A percentile compares a stretch with the other conserved stretches of the same genome.
These are phyloP conservation scores for Takakia lepidozioides DNA, from an alignment of 225 moss, liverwort and hornwort species.

Conservation along the genomic window DNA sequence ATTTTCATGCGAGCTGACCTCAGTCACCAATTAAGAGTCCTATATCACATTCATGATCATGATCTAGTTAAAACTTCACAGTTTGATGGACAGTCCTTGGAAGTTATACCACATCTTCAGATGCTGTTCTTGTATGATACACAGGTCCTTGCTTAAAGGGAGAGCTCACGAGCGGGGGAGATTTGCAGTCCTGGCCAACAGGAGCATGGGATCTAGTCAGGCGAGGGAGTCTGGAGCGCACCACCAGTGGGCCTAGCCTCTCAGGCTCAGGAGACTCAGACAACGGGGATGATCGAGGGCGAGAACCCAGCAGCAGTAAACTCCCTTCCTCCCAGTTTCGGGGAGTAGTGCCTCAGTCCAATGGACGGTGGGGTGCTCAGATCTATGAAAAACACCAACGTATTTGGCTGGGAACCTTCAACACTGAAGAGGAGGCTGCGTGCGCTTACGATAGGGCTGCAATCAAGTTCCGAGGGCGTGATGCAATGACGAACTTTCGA, in stretches of 20 bases:
- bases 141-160: conserved; percentile 40
- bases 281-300: conserved; percentile 74
- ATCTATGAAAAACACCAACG: conserved; percentile 99
- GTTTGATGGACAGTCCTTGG: too few relatives aligned
- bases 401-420: conserved; percentile 98
- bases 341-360: conserved; percentile 96
- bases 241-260: conserved; percentile 53
- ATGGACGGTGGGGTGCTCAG: conserved; percentile 98
- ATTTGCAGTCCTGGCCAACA: conserved; percentile 35
- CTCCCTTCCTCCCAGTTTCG: conserved; percentile 95
- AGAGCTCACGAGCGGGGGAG: conserved; percentile 27
- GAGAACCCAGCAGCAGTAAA: conserved; percentile 65
- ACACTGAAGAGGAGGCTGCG: conserved; percentile 95
- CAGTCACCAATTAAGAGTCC: too few relatives aligned
- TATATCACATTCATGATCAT: too few relatives aligned
- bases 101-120: too few relatives aligned
- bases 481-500: conserved; percentile 95
- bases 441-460: conserved; percentile 90
- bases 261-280: conserved; percentile 65
- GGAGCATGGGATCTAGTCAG: conserved; percentile 30
- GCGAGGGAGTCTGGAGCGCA: conserved; percentile 37
- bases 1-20: too few relatives aligned
- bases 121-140: too few relatives aligned
- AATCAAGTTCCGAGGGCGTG: conserved; percentile 93
- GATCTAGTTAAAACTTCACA: too few relatives aligned